Evolutionary conservation across 495 filamentous ascomycete species (phyloP).

Genomic region (Chaetomium cochliodes): DNA sequence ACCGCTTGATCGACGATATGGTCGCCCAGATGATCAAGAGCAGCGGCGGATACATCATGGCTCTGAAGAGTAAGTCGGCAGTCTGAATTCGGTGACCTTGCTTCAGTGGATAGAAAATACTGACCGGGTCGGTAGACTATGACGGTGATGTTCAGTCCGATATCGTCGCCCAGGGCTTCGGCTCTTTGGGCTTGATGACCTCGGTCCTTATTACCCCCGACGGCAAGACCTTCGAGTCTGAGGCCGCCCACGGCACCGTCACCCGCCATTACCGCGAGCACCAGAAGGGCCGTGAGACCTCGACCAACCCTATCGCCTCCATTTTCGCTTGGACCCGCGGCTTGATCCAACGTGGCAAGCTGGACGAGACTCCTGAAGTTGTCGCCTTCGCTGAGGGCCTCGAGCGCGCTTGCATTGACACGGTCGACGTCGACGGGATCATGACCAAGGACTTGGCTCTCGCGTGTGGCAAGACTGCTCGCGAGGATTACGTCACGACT

Average conservation of each 20-base stretch:
- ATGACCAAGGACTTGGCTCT: conserved; percentile 99
- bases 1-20: conserved; percentile 99
- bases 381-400: conserved; percentile 85
- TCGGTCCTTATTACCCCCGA: conserved; percentile 93
- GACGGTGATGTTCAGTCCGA: conserved; percentile 99
- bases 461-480: conserved; percentile 78
- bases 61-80: conserved; percentile 78
- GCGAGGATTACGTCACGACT: conserved; percentile 84
- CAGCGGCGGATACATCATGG: conserved; percentile 92
- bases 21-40: conserved; percentile 99
- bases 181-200: conserved; percentile 97
- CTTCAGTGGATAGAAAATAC: background rate
- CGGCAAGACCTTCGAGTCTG: conserved; percentile 92
- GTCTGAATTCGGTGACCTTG: background rate
- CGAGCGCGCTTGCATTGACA: conserved; percentile 91
- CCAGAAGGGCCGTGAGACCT: conserved; percentile 94
- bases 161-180: conserved; percentile 96
- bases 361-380: conserved; percentile 86
- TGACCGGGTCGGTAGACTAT: conserved; percentile 63
- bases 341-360: conserved; percentile 83
- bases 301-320: conserved; percentile 96
- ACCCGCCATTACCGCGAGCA: conserved; percentile 98
- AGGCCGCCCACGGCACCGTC: conserved; percentile 97
- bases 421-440: conserved; percentile 87
- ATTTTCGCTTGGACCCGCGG: conserved; percentile 99